A percentile compares a stretch with the other conserved stretches of the same genome.
Evolutionary conservation across 2,329 filamentous ascomycete species (phyloP).

Genomic region (Clarireedia monteithiana): DNA sequence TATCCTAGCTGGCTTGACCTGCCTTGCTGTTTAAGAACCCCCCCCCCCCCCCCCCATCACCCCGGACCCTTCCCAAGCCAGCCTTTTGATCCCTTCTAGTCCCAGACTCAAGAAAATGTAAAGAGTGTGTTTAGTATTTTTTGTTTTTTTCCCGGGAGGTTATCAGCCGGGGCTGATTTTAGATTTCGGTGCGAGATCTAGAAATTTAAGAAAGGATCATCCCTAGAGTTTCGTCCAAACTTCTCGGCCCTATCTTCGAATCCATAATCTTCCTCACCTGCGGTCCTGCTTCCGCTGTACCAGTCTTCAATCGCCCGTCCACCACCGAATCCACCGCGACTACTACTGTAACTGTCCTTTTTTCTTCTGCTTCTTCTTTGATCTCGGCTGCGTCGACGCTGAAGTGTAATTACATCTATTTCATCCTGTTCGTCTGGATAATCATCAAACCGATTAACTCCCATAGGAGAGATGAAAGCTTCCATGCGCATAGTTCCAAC

Average conservation of each 20-base stretch:
- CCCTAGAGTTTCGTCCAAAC: slow-evolving; percentile 40
- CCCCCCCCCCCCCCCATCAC: neutral
- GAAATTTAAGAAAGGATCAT: slow-evolving; percentile 57
- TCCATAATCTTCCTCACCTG: slow-evolving; percentile 46
- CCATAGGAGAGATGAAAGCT: slow-evolving; percentile 72
- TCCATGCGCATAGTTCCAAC: slow-evolving; percentile 95
- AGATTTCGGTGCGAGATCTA: slow-evolving; percentile 26
- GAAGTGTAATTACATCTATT: slow-evolving; percentile 23
- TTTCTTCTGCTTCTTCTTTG: slow-evolving; percentile 23
- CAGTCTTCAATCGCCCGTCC: slow-evolving; percentile 40
- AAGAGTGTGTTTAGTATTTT: slow-evolving; percentile 1
- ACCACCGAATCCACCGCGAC: slow-evolving; percentile 27
- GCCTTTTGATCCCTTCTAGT: neutral
- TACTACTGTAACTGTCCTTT: slow-evolving; percentile 25
- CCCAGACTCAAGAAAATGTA: slow-evolving; percentile 8
- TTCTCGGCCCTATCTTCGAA: slow-evolving; percentile 10
- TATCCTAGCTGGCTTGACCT: too few species aligned
- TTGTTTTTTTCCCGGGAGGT: neutral
- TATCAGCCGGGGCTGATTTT: neutral
- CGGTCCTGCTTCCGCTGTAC: slow-evolving; percentile 39
- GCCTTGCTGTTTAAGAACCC: neutral
- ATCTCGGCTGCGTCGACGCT: slow-evolving; percentile 23
- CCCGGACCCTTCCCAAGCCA: neutral
- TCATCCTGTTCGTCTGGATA: slow-evolving; percentile 28
- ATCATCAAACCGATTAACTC: slow-evolving; percentile 28